These are phyloP conservation scores for Pseudogymnoascus sp. DNA, from an alignment of 2,329 filamentous ascomycete genomes.

Conservation along the genomic window DNA sequence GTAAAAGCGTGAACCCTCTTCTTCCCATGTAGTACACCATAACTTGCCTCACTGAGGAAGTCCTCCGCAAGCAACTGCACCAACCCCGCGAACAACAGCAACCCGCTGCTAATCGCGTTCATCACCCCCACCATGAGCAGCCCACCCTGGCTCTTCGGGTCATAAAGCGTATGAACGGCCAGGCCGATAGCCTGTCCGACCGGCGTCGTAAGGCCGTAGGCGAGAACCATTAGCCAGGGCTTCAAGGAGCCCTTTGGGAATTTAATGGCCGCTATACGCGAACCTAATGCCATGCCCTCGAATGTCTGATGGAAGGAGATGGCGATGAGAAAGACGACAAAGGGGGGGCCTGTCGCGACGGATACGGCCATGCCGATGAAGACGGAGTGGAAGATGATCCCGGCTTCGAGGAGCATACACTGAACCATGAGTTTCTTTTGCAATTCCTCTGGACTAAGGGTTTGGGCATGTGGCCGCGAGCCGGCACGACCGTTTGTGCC, in stretches of 20 bases:
- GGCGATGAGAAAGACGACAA: slow-evolving; percentile 70
- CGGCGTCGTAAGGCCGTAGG: slow-evolving; percentile 70
- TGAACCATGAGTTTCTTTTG: slow-evolving; percentile 63
- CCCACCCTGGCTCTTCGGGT: slow-evolving; percentile 66
- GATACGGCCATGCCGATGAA: slow-evolving; percentile 85
- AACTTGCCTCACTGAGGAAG: slow-evolving; percentile 65
- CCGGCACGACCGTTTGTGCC: slow-evolving; percentile 24
- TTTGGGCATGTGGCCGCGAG: slow-evolving; percentile 14
- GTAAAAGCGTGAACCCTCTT: slow-evolving; percentile 52
- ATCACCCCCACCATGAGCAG: slow-evolving; percentile 78
- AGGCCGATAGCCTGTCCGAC: slow-evolving; percentile 78
- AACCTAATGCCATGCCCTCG: slow-evolving; percentile 77
- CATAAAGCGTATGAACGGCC: slow-evolving; percentile 68
- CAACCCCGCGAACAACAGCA: slow-evolving; percentile 73
- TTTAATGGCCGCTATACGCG: slow-evolving; percentile 73
- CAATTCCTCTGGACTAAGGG: slow-evolving; percentile 39
- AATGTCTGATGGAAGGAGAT: slow-evolving; percentile 84
- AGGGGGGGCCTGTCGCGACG: slow-evolving; percentile 70
- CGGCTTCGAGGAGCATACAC: slow-evolving; percentile 71
- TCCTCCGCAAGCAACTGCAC: slow-evolving; percentile 82
- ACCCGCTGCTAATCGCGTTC: slow-evolving; percentile 74
- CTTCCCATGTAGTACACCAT: slow-evolving; percentile 47
- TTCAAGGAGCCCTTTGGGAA: slow-evolving; percentile 66
- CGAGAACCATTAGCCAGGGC: slow-evolving; percentile 73
- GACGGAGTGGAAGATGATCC: slow-evolving; percentile 76